A percentile compares a stretch with the other conserved stretches of the same genome.
These are phyloP conservation scores for Colletotrichum sp. DNA, from an alignment of 2,329 filamentous ascomycete species.

Conservation along the genomic window DNA sequence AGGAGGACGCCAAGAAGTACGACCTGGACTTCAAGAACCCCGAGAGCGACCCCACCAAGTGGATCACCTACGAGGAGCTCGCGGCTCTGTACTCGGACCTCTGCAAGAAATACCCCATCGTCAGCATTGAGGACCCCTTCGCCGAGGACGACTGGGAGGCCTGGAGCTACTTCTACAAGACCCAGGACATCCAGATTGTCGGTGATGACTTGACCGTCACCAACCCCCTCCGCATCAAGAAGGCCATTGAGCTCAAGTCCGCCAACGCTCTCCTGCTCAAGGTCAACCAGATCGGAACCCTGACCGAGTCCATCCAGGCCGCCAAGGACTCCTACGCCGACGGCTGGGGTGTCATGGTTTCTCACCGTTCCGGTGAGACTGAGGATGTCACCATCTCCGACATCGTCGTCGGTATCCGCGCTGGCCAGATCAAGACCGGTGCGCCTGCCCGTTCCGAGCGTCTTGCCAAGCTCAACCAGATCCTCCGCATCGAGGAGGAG, in stretches of 20 bases:
- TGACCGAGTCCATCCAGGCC: conserved; percentile 98
- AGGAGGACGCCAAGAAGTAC: conserved; percentile 97
- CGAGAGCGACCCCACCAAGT: conserved; percentile 93
- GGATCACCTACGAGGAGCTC: conserved; percentile 98
- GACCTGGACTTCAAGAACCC: conserved; percentile 99
- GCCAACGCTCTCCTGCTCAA: conserved; percentile 98
- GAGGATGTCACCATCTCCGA: conserved; percentile 99
- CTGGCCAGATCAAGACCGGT: conserved; percentile 99
- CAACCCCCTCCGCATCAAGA: conserved; percentile 99
- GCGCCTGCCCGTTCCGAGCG: conserved; percentile 96
- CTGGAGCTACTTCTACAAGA: conserved; percentile 99
- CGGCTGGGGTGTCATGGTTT: conserved; percentile 99
- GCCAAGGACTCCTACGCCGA: conserved; percentile 98
- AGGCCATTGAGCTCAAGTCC: conserved; percentile 98
- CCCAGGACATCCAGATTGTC: conserved; percentile 96
- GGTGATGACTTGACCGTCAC: conserved; percentile 99
- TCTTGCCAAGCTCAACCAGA: conserved; percentile 99
- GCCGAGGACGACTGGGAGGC: conserved; percentile 99
- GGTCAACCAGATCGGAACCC: conserved; percentile 99
- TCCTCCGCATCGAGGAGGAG: conserved; percentile 99
- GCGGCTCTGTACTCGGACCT: conserved; percentile 89
- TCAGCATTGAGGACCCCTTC: conserved; percentile 98
- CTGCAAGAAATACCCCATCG: conserved; percentile 94
- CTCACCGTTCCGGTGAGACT: conserved; percentile 98
- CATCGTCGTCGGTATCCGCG: conserved; percentile 93